Percentiles rank a stretch among this genome's conserved stretches.
Conservation (phyloP, 2,329 filamentous ascomycete genomes). For the Paecilomyces niveus region DNA sequence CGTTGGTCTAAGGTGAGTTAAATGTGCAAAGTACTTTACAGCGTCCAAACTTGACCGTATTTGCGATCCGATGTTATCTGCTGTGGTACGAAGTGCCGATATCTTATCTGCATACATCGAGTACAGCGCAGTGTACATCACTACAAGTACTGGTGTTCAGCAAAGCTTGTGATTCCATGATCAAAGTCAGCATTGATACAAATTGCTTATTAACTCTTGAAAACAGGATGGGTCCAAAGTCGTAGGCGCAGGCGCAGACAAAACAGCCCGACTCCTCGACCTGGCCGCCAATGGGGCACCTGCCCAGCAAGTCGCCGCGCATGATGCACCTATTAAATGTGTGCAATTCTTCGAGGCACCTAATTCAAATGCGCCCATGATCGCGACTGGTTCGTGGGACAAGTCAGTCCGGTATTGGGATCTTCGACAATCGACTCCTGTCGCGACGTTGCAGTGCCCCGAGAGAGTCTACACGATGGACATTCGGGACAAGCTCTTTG, state of each 20-base stretch:
- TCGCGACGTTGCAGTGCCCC: constrained; percentile 19
- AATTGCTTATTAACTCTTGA: not conserved
- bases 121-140: too few relatives aligned
- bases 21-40: not conserved
- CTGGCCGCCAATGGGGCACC: constrained; percentile 46
- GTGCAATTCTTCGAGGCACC: constrained; percentile 64
- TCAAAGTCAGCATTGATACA: not conserved
- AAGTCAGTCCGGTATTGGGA: constrained; percentile 37
- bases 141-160: too few relatives aligned
- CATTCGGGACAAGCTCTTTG: constrained; percentile 67
- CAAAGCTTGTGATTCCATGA: too few relatives aligned
- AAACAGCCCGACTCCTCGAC: constrained; percentile 71
- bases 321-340: constrained; percentile 63
- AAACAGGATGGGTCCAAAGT: constrained; percentile 70
- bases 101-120: too few relatives aligned
- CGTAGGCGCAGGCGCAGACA: constrained; percentile 71
- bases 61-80: too few relatives aligned
- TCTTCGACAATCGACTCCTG: constrained; percentile 21
- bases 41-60: not conserved
- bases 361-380: constrained; percentile 58
- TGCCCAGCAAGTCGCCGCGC: constrained; percentile 60
- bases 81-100: too few relatives aligned
- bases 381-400: constrained; percentile 62
- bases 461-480: constrained; percentile 65
- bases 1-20: constrained; percentile 68